Evolutionary conservation across 148 eudicot genomes (phyloP).

Genomic region (Arbutus unedo): DNA sequence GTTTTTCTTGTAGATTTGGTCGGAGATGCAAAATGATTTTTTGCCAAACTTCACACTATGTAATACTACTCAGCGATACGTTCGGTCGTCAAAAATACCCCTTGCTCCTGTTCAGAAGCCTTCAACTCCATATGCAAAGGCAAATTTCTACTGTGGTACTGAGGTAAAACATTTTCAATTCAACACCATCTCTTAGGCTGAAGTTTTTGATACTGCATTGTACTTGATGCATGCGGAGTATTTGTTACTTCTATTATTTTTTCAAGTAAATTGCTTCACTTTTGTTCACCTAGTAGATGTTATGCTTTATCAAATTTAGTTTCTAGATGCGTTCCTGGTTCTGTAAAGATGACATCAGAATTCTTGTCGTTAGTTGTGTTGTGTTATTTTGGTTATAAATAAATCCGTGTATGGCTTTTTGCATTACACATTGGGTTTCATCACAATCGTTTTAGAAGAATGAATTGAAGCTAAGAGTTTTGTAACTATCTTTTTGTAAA

Average conservation of each 20-base stretch:
- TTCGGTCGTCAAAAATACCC: constrained; percentile 72
- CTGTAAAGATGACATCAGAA: background rate
- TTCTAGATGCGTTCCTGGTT: background rate
- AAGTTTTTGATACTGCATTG: constrained; percentile 5
- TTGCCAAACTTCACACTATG: constrained; percentile 88
- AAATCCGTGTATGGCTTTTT: no score
- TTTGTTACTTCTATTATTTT: background rate
- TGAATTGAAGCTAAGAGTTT: background rate
- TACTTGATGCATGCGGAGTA: background rate
- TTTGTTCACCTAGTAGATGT: background rate
- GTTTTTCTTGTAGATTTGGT: constrained; percentile 63
- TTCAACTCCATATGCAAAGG: constrained; percentile 82
- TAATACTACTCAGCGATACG: constrained; percentile 94
- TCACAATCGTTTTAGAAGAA: no score
- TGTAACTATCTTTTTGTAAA: no score
- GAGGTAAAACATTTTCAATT: constrained; percentile 47
- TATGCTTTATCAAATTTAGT: background rate
- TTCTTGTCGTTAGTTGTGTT: no score
- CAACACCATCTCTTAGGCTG: background rate
- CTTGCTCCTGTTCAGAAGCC: constrained; percentile 86
- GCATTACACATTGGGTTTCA: no score
- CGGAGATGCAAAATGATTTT: constrained; percentile 97
- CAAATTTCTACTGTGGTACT: constrained; percentile 90
- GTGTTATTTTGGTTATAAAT: no score
- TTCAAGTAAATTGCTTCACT: background rate